phyloP scores from a whole-genome alignment of 306 rosid species.

The Vigna nakashimae region DNA sequence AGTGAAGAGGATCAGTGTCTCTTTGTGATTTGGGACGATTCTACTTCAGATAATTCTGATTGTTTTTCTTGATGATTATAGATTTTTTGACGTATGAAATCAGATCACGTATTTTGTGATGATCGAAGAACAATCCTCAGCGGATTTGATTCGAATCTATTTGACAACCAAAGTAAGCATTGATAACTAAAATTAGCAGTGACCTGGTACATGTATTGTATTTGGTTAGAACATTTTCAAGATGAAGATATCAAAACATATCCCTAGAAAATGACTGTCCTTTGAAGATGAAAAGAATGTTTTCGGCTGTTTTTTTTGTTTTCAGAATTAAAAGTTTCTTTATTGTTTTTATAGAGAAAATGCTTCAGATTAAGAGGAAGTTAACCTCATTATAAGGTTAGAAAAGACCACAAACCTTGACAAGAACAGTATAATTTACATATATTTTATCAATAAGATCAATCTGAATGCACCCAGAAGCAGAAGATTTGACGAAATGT shows the following conservation, averaged over 20 bases:
- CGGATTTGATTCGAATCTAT: conserved; percentile 24
- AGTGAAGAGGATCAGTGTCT: neutral
- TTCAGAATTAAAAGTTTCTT: too few relatives aligned
- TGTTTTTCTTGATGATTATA: neutral
- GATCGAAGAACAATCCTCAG: neutral
- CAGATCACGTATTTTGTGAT: conserved; percentile 6
- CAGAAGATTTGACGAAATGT: too few relatives aligned
- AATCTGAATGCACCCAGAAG: too few relatives aligned
- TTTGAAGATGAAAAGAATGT: neutral
- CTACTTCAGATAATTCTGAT: neutral
- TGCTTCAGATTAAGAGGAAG: too few relatives aligned
- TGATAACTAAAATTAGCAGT: neutral
- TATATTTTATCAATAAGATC: too few relatives aligned
- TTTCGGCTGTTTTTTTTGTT: neutral
- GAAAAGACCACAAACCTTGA: too few relatives aligned
- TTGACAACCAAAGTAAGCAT: neutral
- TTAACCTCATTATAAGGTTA: too few relatives aligned
- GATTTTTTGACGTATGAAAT: neutral
- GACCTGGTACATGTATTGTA: neutral
- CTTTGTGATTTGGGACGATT: neutral
- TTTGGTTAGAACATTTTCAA: neutral
- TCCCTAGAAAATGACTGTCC: neutral
- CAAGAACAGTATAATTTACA: too few relatives aligned
- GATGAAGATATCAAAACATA: conserved; percentile 9
- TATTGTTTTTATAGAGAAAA: too few relatives aligned